phyloP scores from a whole-genome alignment of 352 stramenopile species.

The Globisporangium barbulae region DNA sequence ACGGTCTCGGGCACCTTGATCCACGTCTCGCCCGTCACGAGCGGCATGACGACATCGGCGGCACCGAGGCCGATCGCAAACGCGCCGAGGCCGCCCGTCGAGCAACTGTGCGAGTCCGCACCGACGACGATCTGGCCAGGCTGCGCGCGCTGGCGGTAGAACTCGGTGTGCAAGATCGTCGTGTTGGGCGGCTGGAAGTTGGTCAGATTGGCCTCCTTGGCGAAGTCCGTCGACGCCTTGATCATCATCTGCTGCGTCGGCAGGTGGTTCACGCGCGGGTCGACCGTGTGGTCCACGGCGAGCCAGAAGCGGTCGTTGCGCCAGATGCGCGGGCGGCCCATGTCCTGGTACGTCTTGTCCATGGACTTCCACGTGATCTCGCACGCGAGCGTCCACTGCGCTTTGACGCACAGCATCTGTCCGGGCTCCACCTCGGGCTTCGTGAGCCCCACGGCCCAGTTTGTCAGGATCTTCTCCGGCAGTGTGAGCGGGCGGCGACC shows the following conservation, averaged over 20 bases:
- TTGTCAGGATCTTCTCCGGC: conserved; percentile 73
- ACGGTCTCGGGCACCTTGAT: conserved; percentile 88
- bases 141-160: conserved; percentile 82
- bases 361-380: conserved; percentile 90
- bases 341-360: conserved; percentile 88
- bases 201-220: conserved; percentile 69
- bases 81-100: conserved; percentile 66
- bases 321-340: conserved; percentile 80
- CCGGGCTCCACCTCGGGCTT: conserved; percentile 57
- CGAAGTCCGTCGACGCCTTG: conserved; percentile 80
- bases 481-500: conserved; percentile 35
- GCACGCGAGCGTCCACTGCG: conserved; percentile 79
- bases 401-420: conserved; percentile 84
- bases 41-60: conserved; percentile 80
- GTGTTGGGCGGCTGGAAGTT: conserved; percentile 87
- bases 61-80: conserved; percentile 78
- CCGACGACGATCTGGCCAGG: conserved; percentile 82
- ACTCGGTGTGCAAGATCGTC: conserved; percentile 86
- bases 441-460: conserved; percentile 71
- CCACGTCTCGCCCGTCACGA: conserved; percentile 85
- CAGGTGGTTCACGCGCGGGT: conserved; percentile 80
- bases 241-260: conserved; percentile 87
- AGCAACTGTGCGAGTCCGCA: conserved; percentile 79
- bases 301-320: conserved; percentile 88
- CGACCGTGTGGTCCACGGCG: conserved; percentile 81